phyloP scores from a whole-genome alignment of 345 rosid genomes.

The Syzygium grande region DNA sequence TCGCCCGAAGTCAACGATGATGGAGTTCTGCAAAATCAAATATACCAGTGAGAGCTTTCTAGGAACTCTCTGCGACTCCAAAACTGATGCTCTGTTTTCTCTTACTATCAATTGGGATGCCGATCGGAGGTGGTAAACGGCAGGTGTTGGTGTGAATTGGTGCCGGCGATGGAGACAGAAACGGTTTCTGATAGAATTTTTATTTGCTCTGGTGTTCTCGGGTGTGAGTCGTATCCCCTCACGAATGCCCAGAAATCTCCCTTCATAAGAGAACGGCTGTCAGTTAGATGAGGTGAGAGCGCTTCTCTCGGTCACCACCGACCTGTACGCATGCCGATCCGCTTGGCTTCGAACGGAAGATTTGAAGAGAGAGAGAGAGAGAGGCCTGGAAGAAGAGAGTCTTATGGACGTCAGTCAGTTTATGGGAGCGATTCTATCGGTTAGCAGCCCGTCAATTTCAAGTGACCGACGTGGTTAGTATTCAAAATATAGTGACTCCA shows the following conservation, averaged over 20 bases:
- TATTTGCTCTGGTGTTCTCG: too few relatives aligned
- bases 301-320: not conserved
- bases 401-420: not conserved
- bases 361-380: too few relatives aligned
- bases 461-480: not conserved
- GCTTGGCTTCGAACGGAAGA: not conserved
- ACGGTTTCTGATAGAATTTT: too few relatives aligned
- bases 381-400: too few relatives aligned
- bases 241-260: not conserved
- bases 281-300: not conserved
- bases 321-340: not conserved
- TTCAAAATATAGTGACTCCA: not conserved
- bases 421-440: not conserved
- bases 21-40: not conserved
- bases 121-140: too few relatives aligned
- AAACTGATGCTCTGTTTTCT: too few relatives aligned
- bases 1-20: conserved; percentile 17
- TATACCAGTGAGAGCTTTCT: not conserved
- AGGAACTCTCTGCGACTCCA: not conserved
- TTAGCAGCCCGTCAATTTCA: not conserved
- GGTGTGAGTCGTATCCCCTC: too few relatives aligned
- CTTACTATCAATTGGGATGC: too few relatives aligned
- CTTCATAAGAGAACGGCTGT: not conserved
- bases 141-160: too few relatives aligned
- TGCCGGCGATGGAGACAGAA: too few relatives aligned